These are phyloP conservation scores for Salix caprea DNA, from an alignment of 345 rosid genomes.

Conservation along the genomic window DNA sequence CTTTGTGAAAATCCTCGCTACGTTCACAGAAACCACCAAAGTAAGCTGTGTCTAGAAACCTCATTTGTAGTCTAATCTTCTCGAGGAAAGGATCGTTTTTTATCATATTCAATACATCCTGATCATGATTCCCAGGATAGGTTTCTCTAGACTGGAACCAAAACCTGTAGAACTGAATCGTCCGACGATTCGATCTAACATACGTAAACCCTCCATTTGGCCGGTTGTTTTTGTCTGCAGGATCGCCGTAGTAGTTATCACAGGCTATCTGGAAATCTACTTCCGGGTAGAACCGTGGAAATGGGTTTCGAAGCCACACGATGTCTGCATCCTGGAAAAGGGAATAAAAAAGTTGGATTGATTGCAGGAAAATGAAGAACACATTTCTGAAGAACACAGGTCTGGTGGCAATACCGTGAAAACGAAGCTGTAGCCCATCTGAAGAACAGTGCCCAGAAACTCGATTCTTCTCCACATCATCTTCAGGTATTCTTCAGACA, in stretches of 20 bases:
- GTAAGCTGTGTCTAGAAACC: slow-evolving; percentile 56
- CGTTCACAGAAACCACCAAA: slow-evolving; percentile 74
- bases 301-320: slow-evolving; percentile 77
- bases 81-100: slow-evolving; percentile 35
- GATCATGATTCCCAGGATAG: slow-evolving; percentile 56
- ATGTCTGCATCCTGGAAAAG: slow-evolving; percentile 64
- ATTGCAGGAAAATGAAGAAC: background rate
- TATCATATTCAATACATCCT: slow-evolving; percentile 72
- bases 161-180: slow-evolving; percentile 58
- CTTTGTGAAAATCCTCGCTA: slow-evolving; percentile 46
- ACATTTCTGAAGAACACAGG: background rate
- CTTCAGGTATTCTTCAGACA: slow-evolving; percentile 44
- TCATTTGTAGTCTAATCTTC: slow-evolving; percentile 41
- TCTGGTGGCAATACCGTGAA: slow-evolving; percentile 46
- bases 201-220: slow-evolving; percentile 74
- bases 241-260: slow-evolving; percentile 43
- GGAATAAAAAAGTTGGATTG: background rate
- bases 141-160: slow-evolving; percentile 55
- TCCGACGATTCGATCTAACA: slow-evolving; percentile 49
- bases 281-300: slow-evolving; percentile 44
- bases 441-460: slow-evolving; percentile 40
- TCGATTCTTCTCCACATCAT: slow-evolving; percentile 76
- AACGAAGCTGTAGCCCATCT: slow-evolving; percentile 55
- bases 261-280: slow-evolving; percentile 89
- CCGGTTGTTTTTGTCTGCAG: slow-evolving; percentile 33